Evolutionary conservation across 2,329 filamentous ascomycete species (phyloP).

Genomic region (Fusarium liriodendri): DNA sequence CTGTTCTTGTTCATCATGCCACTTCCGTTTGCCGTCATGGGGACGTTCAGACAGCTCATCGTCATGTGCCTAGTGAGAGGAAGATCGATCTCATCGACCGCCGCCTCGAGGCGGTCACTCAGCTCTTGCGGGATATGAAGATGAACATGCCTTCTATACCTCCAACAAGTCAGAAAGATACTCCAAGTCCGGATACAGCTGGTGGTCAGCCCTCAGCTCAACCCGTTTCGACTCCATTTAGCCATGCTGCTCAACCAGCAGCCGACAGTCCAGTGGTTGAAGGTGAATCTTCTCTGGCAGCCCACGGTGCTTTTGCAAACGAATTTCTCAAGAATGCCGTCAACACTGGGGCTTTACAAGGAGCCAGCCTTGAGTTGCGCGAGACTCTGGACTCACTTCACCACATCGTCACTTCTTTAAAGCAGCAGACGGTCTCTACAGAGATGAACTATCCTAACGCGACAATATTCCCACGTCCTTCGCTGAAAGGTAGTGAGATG

Average conservation of each 20-base stretch:
- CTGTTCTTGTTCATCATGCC: neutral
- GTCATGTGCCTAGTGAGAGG: slow-evolving; percentile 44
- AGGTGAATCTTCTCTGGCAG: slow-evolving; percentile 58
- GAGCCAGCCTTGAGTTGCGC: slow-evolving; percentile 46
- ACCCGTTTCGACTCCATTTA: slow-evolving; percentile 30
- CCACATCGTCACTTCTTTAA: slow-evolving; percentile 41
- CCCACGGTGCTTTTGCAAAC: slow-evolving; percentile 59
- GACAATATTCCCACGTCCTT: slow-evolving; percentile 31
- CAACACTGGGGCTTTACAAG: slow-evolving; percentile 42
- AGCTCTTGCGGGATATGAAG: slow-evolving; percentile 49
- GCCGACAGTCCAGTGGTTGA: slow-evolving; percentile 52
- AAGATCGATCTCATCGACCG: slow-evolving; percentile 54
- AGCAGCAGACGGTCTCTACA: slow-evolving; percentile 37
- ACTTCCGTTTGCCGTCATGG: neutral
- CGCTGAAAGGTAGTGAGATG: slow-evolving; percentile 30
- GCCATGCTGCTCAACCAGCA: slow-evolving; percentile 28
- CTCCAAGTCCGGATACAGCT: slow-evolving; percentile 19
- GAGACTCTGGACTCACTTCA: slow-evolving; percentile 51
- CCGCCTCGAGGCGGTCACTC: slow-evolving; percentile 49
- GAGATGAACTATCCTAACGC: slow-evolving; percentile 42
- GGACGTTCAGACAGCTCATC: neutral
- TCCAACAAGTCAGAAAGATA: slow-evolving; percentile 24
- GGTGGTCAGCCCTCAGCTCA: slow-evolving; percentile 28
- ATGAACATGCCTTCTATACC: slow-evolving; percentile 32
- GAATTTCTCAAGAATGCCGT: slow-evolving; percentile 56